phyloP scores from a whole-genome alignment of 2,329 filamentous ascomycete genomes.

The Lojkania enalia region DNA sequence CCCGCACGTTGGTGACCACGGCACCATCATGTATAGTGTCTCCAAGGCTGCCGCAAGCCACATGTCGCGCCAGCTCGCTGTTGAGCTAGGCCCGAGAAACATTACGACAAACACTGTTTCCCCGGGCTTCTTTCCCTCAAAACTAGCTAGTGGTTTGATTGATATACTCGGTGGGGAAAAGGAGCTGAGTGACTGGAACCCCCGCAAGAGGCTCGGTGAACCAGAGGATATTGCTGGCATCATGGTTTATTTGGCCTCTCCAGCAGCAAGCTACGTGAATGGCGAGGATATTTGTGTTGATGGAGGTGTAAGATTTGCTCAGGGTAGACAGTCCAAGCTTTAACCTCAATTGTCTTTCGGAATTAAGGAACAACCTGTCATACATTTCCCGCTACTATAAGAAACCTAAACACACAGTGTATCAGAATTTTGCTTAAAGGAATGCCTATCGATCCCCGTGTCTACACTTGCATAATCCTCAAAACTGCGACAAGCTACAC shows the following conservation, averaged over 20 bases:
- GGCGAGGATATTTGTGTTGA: slow-evolving; percentile 39
- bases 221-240: slow-evolving; percentile 44
- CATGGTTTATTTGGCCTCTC: slow-evolving; percentile 41
- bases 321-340: slow-evolving; percentile 32
- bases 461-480: too few relatives aligned
- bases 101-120: slow-evolving; percentile 46
- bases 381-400: too few relatives aligned
- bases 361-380: too few relatives aligned
- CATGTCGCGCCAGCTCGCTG: slow-evolving; percentile 43
- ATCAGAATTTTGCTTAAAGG: too few relatives aligned
- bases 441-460: too few relatives aligned
- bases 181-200: slow-evolving; percentile 40
- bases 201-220: slow-evolving; percentile 36
- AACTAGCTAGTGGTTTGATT: slow-evolving; percentile 43
- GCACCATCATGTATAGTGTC: slow-evolving; percentile 46
- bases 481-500: too few relatives aligned
- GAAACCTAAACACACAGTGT: too few relatives aligned
- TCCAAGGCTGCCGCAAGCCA: slow-evolving; percentile 48
- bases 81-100: slow-evolving; percentile 45
- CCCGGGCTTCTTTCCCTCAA: slow-evolving; percentile 46
- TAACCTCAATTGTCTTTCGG: too few relatives aligned
- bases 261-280: slow-evolving; percentile 35
- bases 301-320: slow-evolving; percentile 32
- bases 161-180: slow-evolving; percentile 47
- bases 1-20: slow-evolving; percentile 41